Base-by-base conservation (phyloP, 73 alveolate species). In the Halteria grandinella region DNA sequence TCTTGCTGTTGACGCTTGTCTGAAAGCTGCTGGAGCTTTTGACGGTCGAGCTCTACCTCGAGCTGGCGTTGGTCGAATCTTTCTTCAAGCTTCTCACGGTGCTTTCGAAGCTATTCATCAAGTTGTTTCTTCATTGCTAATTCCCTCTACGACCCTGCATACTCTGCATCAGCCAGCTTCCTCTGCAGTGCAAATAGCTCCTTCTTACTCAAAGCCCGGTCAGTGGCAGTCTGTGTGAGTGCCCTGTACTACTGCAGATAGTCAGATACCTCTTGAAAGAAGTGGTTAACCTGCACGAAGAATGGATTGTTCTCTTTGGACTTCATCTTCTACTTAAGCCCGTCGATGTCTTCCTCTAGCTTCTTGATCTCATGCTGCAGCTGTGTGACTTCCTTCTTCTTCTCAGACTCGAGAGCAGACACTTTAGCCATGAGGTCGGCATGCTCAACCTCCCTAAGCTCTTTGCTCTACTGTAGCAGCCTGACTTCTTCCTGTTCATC, bases 291-390 rank as follows among this genome's bases (percentile, higher is more conserved):
- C 10, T 33, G 45, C 24, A 32, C 37, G 24, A 41, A 44, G 20
- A 48, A 63, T 15, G 90, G 83, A 55, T 69, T 80, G 49, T 55
- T 54, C 29, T 55, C 66, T 43, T 58, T 58, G 40, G 14, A 41
- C 59, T 80, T 28, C 79, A 64, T 69, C 48, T 80, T 75, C 10
- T 40, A 50, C n/a, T 64, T 59, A 4, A 64, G 47, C 31, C 72
- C 79, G 45, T 44, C 77, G n/a, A 57, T 24, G 36, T 75, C 69
- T 36, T 55, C 79, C 45, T 55, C 71, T 11, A 57, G 21, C 44
- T 49, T 57, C 41, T 75, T 75, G 1, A 75, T 57, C 55, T 75
- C 79, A 10, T 34, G 32, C 24, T 55, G 37, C 17, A 57, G 33
- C 45, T 18, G 34, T 10, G 47, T 24, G 3, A 45, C 21, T 45